Conservation (phyloP, 306 rosid genomes). For the Rubus parviflorus region DNA sequence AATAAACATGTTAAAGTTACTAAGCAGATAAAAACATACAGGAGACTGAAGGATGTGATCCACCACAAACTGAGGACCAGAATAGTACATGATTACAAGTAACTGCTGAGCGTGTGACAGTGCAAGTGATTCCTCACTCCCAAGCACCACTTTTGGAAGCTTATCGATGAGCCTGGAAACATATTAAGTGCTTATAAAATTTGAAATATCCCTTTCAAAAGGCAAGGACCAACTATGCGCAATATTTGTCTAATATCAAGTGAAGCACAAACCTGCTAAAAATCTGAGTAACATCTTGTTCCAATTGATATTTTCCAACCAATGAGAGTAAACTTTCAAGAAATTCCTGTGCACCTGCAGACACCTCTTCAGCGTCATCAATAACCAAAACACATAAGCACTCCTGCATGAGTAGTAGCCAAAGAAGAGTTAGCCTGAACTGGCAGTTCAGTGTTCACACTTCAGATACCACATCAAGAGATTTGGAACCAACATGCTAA, state of each 20-base stretch:
- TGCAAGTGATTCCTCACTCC: constrained; percentile 73
- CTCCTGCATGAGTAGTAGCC: constrained; percentile 62
- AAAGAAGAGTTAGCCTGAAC: constrained; percentile 18
- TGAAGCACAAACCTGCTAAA: constrained; percentile 62
- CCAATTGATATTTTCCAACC: constrained; percentile 42
- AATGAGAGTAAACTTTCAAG: constrained; percentile 54
- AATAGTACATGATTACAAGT: constrained; percentile 68
- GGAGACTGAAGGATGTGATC: constrained; percentile 80
- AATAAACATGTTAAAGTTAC: constrained; percentile 16
- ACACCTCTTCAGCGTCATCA: constrained; percentile 77
- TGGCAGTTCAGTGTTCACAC: constrained; percentile 22
- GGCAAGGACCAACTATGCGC: background rate
- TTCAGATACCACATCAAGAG: background rate
- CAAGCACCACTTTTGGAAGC: constrained; percentile 90
- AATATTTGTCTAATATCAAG: constrained; percentile 16
- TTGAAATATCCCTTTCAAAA: constrained; percentile 9
- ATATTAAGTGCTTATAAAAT: constrained; percentile 10
- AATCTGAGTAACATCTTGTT: constrained; percentile 56
- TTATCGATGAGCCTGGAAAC: constrained; percentile 74
- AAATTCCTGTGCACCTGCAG: constrained; percentile 69
- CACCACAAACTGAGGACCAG: constrained; percentile 82
- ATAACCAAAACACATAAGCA: constrained; percentile 73
- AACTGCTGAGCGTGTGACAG: constrained; percentile 67
- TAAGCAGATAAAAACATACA: constrained; percentile 47
- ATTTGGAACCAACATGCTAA: background rate